Base-by-base conservation (phyloP, 805 yeast species). In the Myxozyma geophila region DNA sequence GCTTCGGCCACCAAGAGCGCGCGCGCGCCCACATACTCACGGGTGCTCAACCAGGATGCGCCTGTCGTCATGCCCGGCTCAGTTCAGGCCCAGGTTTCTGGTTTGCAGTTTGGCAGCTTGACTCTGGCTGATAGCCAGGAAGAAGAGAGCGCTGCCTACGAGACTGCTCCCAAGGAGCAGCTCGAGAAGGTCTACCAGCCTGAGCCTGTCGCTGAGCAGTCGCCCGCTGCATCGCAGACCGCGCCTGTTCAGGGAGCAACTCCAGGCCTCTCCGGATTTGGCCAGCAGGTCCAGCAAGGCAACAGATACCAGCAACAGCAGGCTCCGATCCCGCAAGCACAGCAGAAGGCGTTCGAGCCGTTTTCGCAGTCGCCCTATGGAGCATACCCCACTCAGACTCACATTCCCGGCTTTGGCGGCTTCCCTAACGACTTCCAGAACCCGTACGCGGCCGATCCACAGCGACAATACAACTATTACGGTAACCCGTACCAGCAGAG, bases 51-150 rank as follows among this genome's bases (percentile, higher is more conserved):
- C 65, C 81, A 78, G 72, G 80, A 79, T 39, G 79, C 77, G 15
- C 78, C 83, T 39, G 83, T 79, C 59, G 79, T 85, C 39, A 82
- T 86, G 73, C 89, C 89, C 67, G 77, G 79, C 49, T 75, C 82
- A 44, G 78, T 82, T 51, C 74, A 73, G 66, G 78, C 81, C 61
- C 81, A 77, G 69, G 76, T 82, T 54, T 82, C 83, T 36, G 87
- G 86, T 67, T 85, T 86, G 47, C 85, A 87, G 40, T 86, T 86
- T 70, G 90, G 90, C 61, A 83, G 87, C 12, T 77, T 85, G 69
- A 75, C 82, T 33, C 76, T 83, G 62, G 54, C 58, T 28, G 65
- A 56, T 21, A 44, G 40, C 50, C 58, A 39, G 21, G 59, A 63
- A 10, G 68, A 66, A 13, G 63, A 62, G 41, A 17, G 37, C 51